These are phyloP conservation scores for Dipodascus geniculatus DNA, from an alignment of 805 yeast species.

Conservation along the genomic window DNA sequence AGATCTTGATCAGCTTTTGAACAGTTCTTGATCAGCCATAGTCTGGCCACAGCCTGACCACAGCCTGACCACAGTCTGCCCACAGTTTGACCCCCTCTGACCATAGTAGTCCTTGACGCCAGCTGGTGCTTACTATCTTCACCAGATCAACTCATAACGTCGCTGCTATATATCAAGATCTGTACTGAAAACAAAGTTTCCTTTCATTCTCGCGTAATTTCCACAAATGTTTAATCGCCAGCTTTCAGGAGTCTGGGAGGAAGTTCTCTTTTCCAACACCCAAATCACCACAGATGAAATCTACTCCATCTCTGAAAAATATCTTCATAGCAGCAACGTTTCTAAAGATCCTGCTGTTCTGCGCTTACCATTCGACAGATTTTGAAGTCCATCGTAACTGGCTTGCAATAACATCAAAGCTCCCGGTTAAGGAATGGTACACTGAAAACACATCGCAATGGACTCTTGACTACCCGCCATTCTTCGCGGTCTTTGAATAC, in stretches of 20 bases:
- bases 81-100: no score
- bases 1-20: not conserved
- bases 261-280: not conserved
- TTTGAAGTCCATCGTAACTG: slow-evolving; percentile 97
- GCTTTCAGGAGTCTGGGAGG: not conserved
- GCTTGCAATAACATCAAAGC: slow-evolving; percentile 75
- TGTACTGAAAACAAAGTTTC: no score
- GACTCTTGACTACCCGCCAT: slow-evolving; percentile 97
- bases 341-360: slow-evolving; percentile 50
- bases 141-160: no score
- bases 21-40: no score
- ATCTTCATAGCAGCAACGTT: slow-evolving; percentile 54
- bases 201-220: no score
- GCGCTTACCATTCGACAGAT: slow-evolving; percentile 87
- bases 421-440: slow-evolving; percentile 79
- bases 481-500: slow-evolving; percentile 94
- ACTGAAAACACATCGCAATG: slow-evolving; percentile 69
- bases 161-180: no score
- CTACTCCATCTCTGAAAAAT: slow-evolving; percentile 39
- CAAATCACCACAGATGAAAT: slow-evolving; percentile 3
- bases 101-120: no score
- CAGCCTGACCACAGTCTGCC: no score
- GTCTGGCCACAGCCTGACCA: no score
- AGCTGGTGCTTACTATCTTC: no score
- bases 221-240: no score